These are phyloP conservation scores for Wallacemonas sp. DNA, from an alignment of 208 protist species.

Conservation along the genomic window DNA sequence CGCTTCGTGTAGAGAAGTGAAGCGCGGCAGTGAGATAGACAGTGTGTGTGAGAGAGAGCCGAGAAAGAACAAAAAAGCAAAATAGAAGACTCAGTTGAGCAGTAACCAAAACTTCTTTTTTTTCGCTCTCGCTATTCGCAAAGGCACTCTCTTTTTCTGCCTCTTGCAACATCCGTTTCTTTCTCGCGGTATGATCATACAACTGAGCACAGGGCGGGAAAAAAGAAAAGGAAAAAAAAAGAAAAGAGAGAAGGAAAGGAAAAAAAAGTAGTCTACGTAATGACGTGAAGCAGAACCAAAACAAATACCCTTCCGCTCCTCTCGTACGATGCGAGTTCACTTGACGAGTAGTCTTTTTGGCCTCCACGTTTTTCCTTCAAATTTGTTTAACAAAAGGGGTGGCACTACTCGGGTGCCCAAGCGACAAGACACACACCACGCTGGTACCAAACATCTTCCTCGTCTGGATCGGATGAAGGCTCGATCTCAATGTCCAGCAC, in stretches of 20 bases:
- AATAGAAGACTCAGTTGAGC: constrained; percentile 1
- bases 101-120: constrained; percentile 13
- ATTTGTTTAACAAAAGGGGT: background rate
- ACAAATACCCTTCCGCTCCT: too few species aligned
- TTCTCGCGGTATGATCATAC: background rate
- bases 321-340: background rate
- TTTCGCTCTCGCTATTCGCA: too few species aligned
- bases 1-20: too few species aligned
- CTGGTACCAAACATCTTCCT: constrained; percentile 75
- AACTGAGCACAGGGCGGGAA: background rate
- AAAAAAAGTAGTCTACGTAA: constrained; percentile 21
- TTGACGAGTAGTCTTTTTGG: constrained; percentile 5
- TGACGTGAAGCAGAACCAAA: constrained; percentile 3
- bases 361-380: background rate
- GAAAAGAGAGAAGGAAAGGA: constrained; percentile 12
- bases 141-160: background rate
- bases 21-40: too few species aligned
- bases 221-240: constrained; percentile 21
- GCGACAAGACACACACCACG: constrained; percentile 81
- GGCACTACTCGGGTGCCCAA: constrained; percentile 52
- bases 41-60: too few species aligned
- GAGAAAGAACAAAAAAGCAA: constrained; percentile 12
- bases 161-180: background rate
- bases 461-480: constrained; percentile 7
- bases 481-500: constrained; percentile 59